Conservation (phyloP, 2,329 filamentous ascomycete species). For the Paecilomyces formosus region DNA sequence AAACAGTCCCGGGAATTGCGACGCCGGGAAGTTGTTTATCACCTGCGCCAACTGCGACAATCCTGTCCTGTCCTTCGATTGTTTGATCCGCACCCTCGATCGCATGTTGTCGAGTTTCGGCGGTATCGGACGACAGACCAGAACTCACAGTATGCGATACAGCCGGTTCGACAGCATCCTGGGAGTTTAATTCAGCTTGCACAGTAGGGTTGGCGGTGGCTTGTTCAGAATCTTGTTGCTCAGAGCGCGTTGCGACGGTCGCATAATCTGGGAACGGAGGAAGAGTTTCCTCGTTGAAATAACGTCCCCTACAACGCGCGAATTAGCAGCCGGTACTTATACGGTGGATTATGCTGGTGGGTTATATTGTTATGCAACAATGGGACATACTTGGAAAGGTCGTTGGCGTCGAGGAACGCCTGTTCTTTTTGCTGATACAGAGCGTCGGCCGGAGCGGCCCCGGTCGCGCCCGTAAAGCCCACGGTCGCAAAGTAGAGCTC, state of each 20-base stretch:
- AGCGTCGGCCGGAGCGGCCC: slow-evolving; percentile 51
- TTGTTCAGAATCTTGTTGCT: slow-evolving; percentile 15
- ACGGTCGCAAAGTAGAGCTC: slow-evolving; percentile 79
- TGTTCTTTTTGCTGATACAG: slow-evolving; percentile 43
- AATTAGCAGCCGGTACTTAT: slow-evolving; percentile 12
- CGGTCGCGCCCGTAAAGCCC: slow-evolving; percentile 39
- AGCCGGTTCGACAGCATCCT: slow-evolving; percentile 13
- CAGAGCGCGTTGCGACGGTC: slow-evolving; percentile 22
- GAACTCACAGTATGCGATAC: background rate
- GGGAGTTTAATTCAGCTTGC: slow-evolving; percentile 8
- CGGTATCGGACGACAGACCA: background rate
- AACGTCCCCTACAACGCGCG: slow-evolving; percentile 41
- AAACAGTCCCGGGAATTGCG: slow-evolving; percentile 5
- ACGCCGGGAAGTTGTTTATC: background rate
- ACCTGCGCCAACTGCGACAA: slow-evolving; percentile 18
- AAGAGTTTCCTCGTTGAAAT: slow-evolving; percentile 50
- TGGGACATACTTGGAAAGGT: slow-evolving; percentile 48
- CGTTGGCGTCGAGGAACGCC: slow-evolving; percentile 51
- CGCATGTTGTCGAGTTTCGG: background rate
- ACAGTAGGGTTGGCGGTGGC: slow-evolving; percentile 31
- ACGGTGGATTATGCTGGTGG: background rate
- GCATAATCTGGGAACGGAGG: slow-evolving; percentile 32
- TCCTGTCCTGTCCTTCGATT: slow-evolving; percentile 1
- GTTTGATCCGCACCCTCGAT: background rate
- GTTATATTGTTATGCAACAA: slow-evolving; percentile 7